phyloP scores from a whole-genome alignment of 1,284 basidiomycete genomes.

The Meripilus lineatus region DNA sequence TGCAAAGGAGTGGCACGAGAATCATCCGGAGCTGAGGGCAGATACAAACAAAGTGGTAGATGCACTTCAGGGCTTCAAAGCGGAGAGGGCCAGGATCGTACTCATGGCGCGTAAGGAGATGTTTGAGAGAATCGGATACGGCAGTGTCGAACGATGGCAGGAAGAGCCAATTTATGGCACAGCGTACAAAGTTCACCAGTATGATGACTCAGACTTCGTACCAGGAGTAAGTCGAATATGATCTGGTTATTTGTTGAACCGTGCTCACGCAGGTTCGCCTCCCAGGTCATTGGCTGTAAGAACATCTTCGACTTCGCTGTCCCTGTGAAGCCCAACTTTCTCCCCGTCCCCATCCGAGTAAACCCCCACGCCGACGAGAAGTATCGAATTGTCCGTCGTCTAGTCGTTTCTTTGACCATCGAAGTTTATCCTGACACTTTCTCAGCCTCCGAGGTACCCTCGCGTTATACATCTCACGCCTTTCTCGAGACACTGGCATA shows the following conservation, averaged over 20 bases:
- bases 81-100: constrained; percentile 66
- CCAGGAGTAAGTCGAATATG: constrained; percentile 42
- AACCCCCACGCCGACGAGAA: constrained; percentile 79
- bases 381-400: constrained; percentile 54
- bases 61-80: constrained; percentile 59
- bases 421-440: constrained; percentile 8
- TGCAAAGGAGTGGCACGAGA: constrained; percentile 74
- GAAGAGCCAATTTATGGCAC: constrained; percentile 87
- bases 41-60: constrained; percentile 49
- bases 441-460: constrained; percentile 70
- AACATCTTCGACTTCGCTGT: constrained; percentile 67
- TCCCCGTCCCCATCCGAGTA: no score
- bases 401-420: not conserved
- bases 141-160: constrained; percentile 51
- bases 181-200: constrained; percentile 66
- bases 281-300: constrained; percentile 60
- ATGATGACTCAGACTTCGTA: constrained; percentile 64
- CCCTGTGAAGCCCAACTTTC: constrained; percentile 86
- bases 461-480: constrained; percentile 70
- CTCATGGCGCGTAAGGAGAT: constrained; percentile 75
- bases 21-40: constrained; percentile 21
- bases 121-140: constrained; percentile 42
- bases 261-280: no score
- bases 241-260: constrained; percentile 9
- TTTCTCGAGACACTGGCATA: constrained; percentile 83